phyloP scores from a whole-genome alignment of 1,284 basidiomycete genomes.

The Pseudozyma flocculosa region DNA sequence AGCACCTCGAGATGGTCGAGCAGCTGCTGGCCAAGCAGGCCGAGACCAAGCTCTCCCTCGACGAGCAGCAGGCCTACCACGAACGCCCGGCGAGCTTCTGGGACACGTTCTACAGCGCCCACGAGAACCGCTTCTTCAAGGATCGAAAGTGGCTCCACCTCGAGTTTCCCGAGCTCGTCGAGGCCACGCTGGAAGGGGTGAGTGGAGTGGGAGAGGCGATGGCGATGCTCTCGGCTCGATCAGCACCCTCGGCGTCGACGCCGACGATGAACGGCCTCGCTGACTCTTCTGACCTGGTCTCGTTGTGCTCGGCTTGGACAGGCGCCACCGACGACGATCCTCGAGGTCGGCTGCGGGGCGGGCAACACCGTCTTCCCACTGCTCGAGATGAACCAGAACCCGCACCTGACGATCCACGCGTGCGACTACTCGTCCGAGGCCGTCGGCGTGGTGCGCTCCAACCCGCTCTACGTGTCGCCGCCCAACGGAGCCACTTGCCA shows the following conservation, averaged over 20 bases:
- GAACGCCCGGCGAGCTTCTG: conserved; percentile 40
- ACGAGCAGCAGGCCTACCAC: conserved; percentile 45
- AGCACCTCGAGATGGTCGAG: conserved; percentile 34
- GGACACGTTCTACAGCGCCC: conserved; percentile 50
- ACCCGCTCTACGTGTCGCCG: conserved; percentile 24
- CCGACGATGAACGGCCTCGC: no score
- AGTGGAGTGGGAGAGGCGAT: background rate
- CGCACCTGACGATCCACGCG: conserved; percentile 71
- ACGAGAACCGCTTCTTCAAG: conserved; percentile 56
- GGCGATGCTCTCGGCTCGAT: background rate
- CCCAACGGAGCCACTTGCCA: conserved; percentile 62
- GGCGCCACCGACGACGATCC: conserved; percentile 25
- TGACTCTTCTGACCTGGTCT: no score
- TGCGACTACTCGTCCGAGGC: conserved; percentile 91
- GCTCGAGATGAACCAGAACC: conserved; percentile 78
- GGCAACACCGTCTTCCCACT: conserved; percentile 94
- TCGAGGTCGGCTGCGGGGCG: conserved; percentile 60
- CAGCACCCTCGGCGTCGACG: no score
- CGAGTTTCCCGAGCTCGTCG: conserved; percentile 54
- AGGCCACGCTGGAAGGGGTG: conserved; percentile 29
- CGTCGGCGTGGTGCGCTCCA: conserved; percentile 77
- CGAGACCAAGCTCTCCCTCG: conserved; percentile 31
- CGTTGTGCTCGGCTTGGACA: no score
- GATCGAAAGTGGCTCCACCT: conserved; percentile 53
- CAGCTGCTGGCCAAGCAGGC: conserved; percentile 36